phyloP scores from a whole-genome alignment of 257 asterid species.

The Fraxinus pennsylvanica region DNA sequence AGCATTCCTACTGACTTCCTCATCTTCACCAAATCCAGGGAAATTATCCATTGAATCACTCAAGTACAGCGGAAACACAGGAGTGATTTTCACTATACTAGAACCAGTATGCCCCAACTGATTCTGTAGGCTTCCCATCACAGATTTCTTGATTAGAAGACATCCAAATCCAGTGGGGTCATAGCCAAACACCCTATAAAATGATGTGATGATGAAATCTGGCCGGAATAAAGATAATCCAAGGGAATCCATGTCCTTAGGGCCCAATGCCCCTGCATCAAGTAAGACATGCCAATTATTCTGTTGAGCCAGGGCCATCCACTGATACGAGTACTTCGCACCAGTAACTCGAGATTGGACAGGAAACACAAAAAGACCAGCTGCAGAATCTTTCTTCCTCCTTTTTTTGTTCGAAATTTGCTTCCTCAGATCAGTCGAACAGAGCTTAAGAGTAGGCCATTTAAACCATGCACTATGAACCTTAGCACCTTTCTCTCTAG shows the following conservation, averaged over 20 bases:
- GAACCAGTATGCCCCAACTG: slow-evolving; percentile 97
- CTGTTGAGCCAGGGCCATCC: slow-evolving; percentile 99
- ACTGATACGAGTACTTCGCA: slow-evolving; percentile 94
- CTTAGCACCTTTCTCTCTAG: slow-evolving; percentile 93
- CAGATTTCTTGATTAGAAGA: slow-evolving; percentile 93
- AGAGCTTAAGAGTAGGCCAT: slow-evolving; percentile 96
- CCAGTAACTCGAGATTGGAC: slow-evolving; percentile 98
- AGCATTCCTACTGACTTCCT: slow-evolving; percentile 56
- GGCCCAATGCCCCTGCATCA: slow-evolving; percentile 98
- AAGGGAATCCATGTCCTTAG: slow-evolving; percentile 98
- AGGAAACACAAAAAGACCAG: slow-evolving; percentile 94
- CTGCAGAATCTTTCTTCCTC: slow-evolving; percentile 89
- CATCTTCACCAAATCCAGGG: slow-evolving; percentile 79
- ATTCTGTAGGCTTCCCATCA: slow-evolving; percentile 85
- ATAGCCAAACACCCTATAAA: slow-evolving; percentile 91
- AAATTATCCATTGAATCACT: slow-evolving; percentile 92
- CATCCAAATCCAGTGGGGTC: slow-evolving; percentile 99
- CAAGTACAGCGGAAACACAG: slow-evolving; percentile 83
- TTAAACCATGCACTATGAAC: slow-evolving; percentile 95
- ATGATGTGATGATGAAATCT: slow-evolving; percentile 92
- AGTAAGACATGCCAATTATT: slow-evolving; percentile 98
- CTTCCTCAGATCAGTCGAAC: slow-evolving; percentile 92
- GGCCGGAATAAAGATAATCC: slow-evolving; percentile 99
- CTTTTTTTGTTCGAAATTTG: slow-evolving; percentile 81
- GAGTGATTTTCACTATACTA: slow-evolving; percentile 91